Evolutionary conservation across 345 rosid genomes (phyloP), one percentile per base, ranked within the genome.

Genomic region (Microcos paniculata): DNA sequence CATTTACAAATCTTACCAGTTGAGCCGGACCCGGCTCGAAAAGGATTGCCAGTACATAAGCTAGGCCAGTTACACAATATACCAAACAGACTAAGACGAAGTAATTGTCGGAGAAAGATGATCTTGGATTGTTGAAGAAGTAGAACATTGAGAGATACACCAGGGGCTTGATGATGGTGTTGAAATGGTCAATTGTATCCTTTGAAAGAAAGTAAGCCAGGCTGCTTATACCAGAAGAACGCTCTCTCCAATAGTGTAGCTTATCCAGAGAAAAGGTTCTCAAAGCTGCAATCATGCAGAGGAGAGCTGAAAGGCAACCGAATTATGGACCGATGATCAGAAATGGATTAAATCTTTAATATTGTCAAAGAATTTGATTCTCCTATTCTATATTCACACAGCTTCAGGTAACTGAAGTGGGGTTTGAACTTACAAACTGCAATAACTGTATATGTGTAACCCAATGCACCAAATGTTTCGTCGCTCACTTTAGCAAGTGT

Each of bases 51-150:
- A 94, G 77, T 21, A 73, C 69, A 63, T 96, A 96, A 28, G 98
- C 98, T n/a, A 96, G 86, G 30, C 99, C 98, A 4, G 97, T 92
- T 35, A 96, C 97, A 53, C 98, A 96, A 74, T 96, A 96, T 24
- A 96, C 98, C 43, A 96, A 90, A 79, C 97, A 92, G 70, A 88
- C 49, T 72, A 96, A 70, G 81, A 96, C 98, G 7, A 87, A 11
- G 69, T 96, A 96, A 62, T 96, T 94, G 80, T 92, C 99, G 0
- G 67, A 45, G 3, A 94, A 87, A 33, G 90, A 79, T 71, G 99
- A 94, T 83, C 97, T 83, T 10, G 97, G 99, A 76, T 90, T 94
- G 90, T 94, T 96, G 94, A 92, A 96, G 90, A 89, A 96, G 88
- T 94, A 96, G 84, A 94, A 92, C 99, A 96, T 96, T 14, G 99